phyloP scores from a whole-genome alignment of 73 alveolate species.

The Paramecium tetraurelia region DNA sequence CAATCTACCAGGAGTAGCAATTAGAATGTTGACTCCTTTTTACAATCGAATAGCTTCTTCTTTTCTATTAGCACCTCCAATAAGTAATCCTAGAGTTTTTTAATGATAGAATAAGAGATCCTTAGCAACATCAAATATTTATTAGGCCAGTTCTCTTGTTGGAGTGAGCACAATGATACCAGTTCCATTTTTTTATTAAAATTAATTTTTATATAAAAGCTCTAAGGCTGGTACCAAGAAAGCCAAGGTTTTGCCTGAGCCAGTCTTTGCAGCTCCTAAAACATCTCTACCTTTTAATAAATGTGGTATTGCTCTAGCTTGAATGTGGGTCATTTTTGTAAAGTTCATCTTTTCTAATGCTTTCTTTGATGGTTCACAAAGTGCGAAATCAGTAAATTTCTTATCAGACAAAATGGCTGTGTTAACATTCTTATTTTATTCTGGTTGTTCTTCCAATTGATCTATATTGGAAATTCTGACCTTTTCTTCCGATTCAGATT shows the following conservation, averaged over 20 bases:
- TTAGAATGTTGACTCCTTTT: slow-evolving; percentile 95
- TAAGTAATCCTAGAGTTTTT: slow-evolving; percentile 65
- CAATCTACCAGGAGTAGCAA: slow-evolving; percentile 99
- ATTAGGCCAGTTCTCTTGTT: slow-evolving; percentile 98
- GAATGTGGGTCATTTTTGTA: slow-evolving; percentile 83
- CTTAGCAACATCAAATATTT: slow-evolving; percentile 96
- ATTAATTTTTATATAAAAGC: slow-evolving; percentile 81
- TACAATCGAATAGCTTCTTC: slow-evolving; percentile 96
- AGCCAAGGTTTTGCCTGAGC: slow-evolving; percentile 99
- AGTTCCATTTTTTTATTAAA: slow-evolving; percentile 88
- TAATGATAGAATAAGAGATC: slow-evolving; percentile 55
- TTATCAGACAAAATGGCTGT: slow-evolving; percentile 78
- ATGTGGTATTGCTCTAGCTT: slow-evolving; percentile 92
- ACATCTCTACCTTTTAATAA: slow-evolving; percentile 92
- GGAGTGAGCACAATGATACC: slow-evolving; percentile 98
- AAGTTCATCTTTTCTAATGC: slow-evolving; percentile 84
- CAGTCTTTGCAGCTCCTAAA: slow-evolving; percentile 99
- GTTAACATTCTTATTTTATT: neutral
- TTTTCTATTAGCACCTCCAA: slow-evolving; percentile 98
- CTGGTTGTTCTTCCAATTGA: neutral
- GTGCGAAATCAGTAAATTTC: slow-evolving; percentile 76
- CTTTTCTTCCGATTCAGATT: slow-evolving; percentile 41
- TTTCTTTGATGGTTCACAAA: slow-evolving; percentile 75
- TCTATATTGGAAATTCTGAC: slow-evolving; percentile 18
- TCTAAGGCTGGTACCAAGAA: slow-evolving; percentile 98